Evolutionary conservation across 2,329 filamentous ascomycete genomes (phyloP), one percentile per base, ranked within the genome.

Genomic region (Dothidotthia symphoricarpi): DNA sequence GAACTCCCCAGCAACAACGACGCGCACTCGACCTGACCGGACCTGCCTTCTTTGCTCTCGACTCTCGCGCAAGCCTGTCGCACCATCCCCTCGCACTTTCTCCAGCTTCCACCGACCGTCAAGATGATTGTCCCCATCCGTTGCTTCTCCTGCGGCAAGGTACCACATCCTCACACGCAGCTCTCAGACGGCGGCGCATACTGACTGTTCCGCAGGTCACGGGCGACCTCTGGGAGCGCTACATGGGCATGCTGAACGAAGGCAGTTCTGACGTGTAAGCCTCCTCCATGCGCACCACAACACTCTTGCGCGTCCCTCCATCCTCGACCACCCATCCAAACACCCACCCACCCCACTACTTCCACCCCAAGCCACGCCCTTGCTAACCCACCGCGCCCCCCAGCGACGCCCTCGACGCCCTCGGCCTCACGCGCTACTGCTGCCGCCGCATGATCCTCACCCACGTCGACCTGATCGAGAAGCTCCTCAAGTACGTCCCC

Each of bases 371-470:
- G 22, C 24, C 17, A 28, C 11, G n/a, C 24, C 12, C 19, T 19
- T 25, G 34, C 49, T 51, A 33, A 58, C 47, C 26, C 30, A 26
- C 13, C 13, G n/a, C 27, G 29, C 17, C 16, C 39, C 33, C 29
- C 55, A 96, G 93, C 63, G 89, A 96, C 67, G 93, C 91, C 28
- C 95, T 98, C 85, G 90, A 97, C 69, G 80, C 89, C 65, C 82
- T 98, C 36, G 89, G 89, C 39, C 85, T 94, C 63, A 91, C 88
- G 71, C 82, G 93, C 57, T 98, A 98, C 76, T 98, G 93, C 80
- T 98, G 93, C 75, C 87, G 93, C 57, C 86, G 93, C 63, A 98
- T 98, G 93, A 83, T 98, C 69, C 96, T 98, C 86, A 98, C 93
- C 43, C 93, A 98, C 71, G 93, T 98, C 60, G 93, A 98, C 68